phyloP scores from a whole-genome alignment of 2,329 filamentous ascomycete species.

The Cladosporium velox region DNA sequence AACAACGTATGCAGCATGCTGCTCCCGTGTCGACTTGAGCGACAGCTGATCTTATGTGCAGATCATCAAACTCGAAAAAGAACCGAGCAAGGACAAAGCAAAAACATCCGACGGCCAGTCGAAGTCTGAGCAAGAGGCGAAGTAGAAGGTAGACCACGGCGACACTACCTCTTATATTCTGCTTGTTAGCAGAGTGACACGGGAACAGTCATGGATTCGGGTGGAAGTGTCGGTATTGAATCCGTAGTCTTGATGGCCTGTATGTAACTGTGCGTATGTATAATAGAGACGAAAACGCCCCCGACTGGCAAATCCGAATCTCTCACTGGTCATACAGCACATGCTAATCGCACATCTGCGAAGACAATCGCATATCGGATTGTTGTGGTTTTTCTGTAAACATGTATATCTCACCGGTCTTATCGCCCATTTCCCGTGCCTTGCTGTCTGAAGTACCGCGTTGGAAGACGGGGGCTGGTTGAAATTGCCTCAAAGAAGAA shows the following conservation, averaged over 20 bases:
- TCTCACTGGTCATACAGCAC: not conserved
- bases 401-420: not conserved
- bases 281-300: not conserved
- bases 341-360: not conserved
- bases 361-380: not conserved
- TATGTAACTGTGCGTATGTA: not conserved
- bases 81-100: not conserved
- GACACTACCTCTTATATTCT: not conserved
- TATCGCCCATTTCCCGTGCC: not conserved
- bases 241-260: not conserved
- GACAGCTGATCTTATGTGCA: not conserved
- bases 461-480: not conserved
- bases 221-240: too few species aligned
- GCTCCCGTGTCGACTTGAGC: not conserved
- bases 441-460: not conserved
- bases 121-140: not conserved
- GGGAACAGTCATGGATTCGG: too few species aligned
- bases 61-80: slow-evolving; percentile 9
- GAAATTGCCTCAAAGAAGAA: not conserved
- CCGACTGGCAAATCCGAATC: not conserved
- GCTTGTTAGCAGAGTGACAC: not conserved
- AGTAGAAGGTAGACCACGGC: not conserved
- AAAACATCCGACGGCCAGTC: slow-evolving; percentile 6
- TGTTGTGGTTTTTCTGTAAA: not conserved
- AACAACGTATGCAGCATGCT: slow-evolving; percentile 15